These are phyloP conservation scores for Calvatia gigantea DNA, from an alignment of 768 basidiomycete genomes.

Conservation along the genomic window DNA sequence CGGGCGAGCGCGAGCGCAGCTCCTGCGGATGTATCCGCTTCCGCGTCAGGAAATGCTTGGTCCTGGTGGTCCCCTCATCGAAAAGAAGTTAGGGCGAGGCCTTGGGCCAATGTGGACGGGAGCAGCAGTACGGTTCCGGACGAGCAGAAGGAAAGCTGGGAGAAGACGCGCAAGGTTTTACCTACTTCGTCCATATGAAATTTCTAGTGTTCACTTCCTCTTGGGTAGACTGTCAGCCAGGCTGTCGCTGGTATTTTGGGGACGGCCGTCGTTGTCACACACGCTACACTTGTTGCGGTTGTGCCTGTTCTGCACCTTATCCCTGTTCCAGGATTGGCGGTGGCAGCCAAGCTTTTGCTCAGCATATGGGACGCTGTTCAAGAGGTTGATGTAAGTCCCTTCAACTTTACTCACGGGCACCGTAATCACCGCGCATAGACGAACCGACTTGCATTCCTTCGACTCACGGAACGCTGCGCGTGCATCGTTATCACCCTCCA, in stretches of 20 bases:
- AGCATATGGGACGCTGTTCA: constrained; percentile 65
- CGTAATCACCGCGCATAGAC: constrained; percentile 35
- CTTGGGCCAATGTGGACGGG: constrained; percentile 27
- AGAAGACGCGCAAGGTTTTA: constrained; percentile 32
- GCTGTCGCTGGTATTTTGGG: constrained; percentile 39
- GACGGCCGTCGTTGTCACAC: constrained; percentile 34
- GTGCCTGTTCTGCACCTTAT: constrained; percentile 43
- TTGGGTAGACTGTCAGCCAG: constrained; percentile 31
- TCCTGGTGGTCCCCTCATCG: constrained; percentile 6
- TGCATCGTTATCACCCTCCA: constrained; percentile 61
- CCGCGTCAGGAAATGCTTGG: constrained; percentile 1
- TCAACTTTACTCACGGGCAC: background rate
- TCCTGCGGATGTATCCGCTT: constrained; percentile 11
- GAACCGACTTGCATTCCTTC: constrained; percentile 64
- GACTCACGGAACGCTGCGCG: constrained; percentile 72
- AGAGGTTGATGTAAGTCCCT: constrained; percentile 52
- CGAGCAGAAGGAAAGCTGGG: constrained; percentile 36
- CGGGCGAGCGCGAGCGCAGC: constrained; percentile 4
- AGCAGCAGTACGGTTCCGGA: constrained; percentile 31
- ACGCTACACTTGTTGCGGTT: constrained; percentile 40
- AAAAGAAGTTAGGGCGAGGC: constrained; percentile 21
- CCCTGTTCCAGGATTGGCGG: constrained; percentile 53
- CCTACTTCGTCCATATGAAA: background rate
- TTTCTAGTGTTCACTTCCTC: constrained; percentile 9
- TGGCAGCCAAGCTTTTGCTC: constrained; percentile 49